These are phyloP conservation scores for Phytopythium oedochilum DNA, from an alignment of 352 stramenopile species.

Conservation along the genomic window DNA sequence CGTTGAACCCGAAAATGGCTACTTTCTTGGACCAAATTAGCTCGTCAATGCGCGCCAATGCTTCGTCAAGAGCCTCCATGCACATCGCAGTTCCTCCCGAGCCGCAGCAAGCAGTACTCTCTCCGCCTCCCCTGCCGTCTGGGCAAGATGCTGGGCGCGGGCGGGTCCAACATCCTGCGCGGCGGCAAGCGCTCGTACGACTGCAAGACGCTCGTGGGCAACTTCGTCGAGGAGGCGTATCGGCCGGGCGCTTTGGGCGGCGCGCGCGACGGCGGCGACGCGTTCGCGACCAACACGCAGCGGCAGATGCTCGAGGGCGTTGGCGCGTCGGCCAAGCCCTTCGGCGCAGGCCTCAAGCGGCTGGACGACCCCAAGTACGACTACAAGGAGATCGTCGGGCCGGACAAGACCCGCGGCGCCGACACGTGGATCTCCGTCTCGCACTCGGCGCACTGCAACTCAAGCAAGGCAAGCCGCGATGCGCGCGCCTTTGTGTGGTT, in stretches of 20 bases:
- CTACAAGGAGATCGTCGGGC: conserved; percentile 56
- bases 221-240: conserved; percentile 80
- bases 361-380: conserved; percentile 59
- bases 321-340: conserved; percentile 22
- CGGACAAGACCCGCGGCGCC: conserved; percentile 48
- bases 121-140: neutral
- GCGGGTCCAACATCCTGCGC: conserved; percentile 77
- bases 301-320: conserved; percentile 55
- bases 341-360: conserved; percentile 44
- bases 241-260: conserved; percentile 42
- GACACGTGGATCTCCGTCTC: conserved; percentile 55
- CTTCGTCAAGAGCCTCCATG: neutral
- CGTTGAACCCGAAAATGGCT: neutral
- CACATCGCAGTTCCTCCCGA: neutral
- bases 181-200: conserved; percentile 74
- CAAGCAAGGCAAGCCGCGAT: conserved; percentile 20
- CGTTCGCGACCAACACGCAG: conserved; percentile 51
- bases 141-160: conserved; percentile 34
- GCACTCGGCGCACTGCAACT: conserved; percentile 53
- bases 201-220: conserved; percentile 75
- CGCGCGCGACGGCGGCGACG: conserved; percentile 32
- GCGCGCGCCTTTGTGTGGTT: neutral
- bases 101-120: neutral
- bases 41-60: neutral
- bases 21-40: neutral